Evolutionary conservation across 2,329 filamentous ascomycete species (phyloP).

Genomic region (Xylaria sp.): DNA sequence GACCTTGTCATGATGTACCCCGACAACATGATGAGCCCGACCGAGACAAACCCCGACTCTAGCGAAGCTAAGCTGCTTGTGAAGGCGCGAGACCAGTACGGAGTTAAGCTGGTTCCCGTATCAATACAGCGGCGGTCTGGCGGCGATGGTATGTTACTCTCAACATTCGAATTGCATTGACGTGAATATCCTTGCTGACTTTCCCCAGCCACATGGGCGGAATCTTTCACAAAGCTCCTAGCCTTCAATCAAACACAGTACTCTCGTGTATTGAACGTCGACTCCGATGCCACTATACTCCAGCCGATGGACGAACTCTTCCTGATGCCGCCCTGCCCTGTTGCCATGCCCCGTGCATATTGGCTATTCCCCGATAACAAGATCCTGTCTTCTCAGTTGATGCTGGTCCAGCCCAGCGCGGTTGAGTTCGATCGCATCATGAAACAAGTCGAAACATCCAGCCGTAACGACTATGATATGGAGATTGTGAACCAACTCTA

Average conservation of each 20-base stretch:
- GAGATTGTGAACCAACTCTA: slow-evolving; percentile 74
- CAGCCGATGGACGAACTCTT: slow-evolving; percentile 77
- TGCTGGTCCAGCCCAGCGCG: slow-evolving; percentile 69
- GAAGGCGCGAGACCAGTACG: slow-evolving; percentile 58
- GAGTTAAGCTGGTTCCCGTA: slow-evolving; percentile 57
- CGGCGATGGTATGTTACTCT: slow-evolving; percentile 50
- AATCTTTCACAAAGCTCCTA: slow-evolving; percentile 74
- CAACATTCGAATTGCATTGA: neutral
- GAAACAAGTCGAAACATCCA: slow-evolving; percentile 49
- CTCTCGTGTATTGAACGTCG: slow-evolving; percentile 59
- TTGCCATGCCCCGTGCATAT: slow-evolving; percentile 78
- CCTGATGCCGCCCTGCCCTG: slow-evolving; percentile 67
- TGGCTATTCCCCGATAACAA: slow-evolving; percentile 68
- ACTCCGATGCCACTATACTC: slow-evolving; percentile 73
- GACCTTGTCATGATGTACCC: slow-evolving; percentile 61
- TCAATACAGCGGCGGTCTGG: slow-evolving; percentile 53
- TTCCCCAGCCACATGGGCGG: slow-evolving; percentile 65
- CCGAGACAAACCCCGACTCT: slow-evolving; percentile 44
- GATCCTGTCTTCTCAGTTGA: slow-evolving; percentile 68
- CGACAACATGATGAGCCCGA: slow-evolving; percentile 51
- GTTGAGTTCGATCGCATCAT: slow-evolving; percentile 58
- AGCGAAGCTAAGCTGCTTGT: slow-evolving; percentile 52
- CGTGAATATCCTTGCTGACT: slow-evolving; percentile 19
- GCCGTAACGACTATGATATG: slow-evolving; percentile 68
- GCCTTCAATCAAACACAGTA: slow-evolving; percentile 76